phyloP scores from a whole-genome alignment of 208 protist species.

The Naegleria gruberi region DNA sequence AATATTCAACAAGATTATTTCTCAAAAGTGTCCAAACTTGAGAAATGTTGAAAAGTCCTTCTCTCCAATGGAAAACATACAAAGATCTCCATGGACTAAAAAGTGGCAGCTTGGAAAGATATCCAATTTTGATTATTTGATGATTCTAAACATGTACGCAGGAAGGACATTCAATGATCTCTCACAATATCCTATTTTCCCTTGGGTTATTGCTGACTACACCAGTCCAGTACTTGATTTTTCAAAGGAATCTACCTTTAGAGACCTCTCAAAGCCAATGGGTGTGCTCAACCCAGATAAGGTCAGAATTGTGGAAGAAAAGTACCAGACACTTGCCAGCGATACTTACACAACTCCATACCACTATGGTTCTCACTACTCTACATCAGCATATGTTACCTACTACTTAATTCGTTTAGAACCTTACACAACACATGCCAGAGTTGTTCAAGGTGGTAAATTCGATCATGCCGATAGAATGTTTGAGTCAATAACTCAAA shows the following conservation, averaged over 20 bases:
- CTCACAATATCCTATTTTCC: conserved; percentile 71
- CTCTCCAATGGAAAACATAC: background rate
- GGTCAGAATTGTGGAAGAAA: background rate
- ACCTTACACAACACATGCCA: conserved; percentile 60
- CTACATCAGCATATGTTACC: conserved; percentile 54
- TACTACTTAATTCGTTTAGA: conserved; percentile 69
- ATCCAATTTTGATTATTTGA: conserved; percentile 63
- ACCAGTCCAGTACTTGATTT: conserved; percentile 55
- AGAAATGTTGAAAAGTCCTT: background rate
- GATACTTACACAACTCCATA: conserved; percentile 30
- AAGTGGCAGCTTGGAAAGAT: conserved; percentile 49
- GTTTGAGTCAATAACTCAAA: conserved; percentile 54
- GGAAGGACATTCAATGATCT: conserved; percentile 57
- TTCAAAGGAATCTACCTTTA: conserved; percentile 45
- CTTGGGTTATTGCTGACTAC: conserved; percentile 82
- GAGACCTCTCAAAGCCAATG: conserved; percentile 79
- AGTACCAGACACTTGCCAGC: background rate
- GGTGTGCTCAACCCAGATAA: conserved; percentile 59
- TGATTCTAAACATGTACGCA: conserved; percentile 52
- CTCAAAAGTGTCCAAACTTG: conserved; percentile 12
- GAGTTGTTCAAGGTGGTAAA: conserved; percentile 34
- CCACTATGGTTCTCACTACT: conserved; percentile 77
- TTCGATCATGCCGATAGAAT: conserved; percentile 54
- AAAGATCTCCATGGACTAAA: conserved; percentile 16
- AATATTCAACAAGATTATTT: conserved; percentile 19